Conservation (phyloP, 768 basidiomycete species). For the Lentinula sp. region DNA sequence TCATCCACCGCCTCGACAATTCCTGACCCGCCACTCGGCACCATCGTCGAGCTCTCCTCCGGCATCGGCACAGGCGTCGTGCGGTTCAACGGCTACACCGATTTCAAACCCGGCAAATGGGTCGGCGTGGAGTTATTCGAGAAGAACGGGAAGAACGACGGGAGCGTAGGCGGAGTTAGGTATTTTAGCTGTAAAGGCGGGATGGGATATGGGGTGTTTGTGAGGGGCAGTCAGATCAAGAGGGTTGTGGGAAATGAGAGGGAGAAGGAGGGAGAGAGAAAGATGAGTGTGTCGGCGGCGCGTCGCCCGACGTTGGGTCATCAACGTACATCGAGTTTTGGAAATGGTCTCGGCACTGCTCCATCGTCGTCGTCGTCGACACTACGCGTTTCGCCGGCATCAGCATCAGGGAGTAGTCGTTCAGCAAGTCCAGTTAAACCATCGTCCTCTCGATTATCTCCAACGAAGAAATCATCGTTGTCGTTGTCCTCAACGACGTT, state of each 20-base stretch:
- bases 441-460: conserved; percentile 17
- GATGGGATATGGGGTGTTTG: conserved; percentile 78
- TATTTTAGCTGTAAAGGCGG: conserved; percentile 74
- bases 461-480: conserved; percentile 43
- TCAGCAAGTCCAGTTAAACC: conserved; percentile 61
- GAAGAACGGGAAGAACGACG: conserved; percentile 92
- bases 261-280: conserved; percentile 16
- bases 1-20: not conserved
- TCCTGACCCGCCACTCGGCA: conserved; percentile 41
- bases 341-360: conserved; percentile 25
- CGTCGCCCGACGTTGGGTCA: conserved; percentile 39
- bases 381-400: conserved; percentile 33
- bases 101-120: conserved; percentile 90
- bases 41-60: conserved; percentile 66
- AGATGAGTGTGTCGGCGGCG: not conserved
- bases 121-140: conserved; percentile 86
- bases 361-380: conserved; percentile 30
- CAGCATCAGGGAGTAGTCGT: conserved; percentile 48
- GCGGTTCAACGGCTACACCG: conserved; percentile 78
- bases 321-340: conserved; percentile 46
- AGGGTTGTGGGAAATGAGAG: conserved; percentile 43
- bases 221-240: conserved; percentile 81
- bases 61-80: conserved; percentile 75
- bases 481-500: not conserved
- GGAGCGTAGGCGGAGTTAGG: conserved; percentile 65